Conservation (phyloP, 208 protist genomes). For the Trypanosoma theileri region DNA sequence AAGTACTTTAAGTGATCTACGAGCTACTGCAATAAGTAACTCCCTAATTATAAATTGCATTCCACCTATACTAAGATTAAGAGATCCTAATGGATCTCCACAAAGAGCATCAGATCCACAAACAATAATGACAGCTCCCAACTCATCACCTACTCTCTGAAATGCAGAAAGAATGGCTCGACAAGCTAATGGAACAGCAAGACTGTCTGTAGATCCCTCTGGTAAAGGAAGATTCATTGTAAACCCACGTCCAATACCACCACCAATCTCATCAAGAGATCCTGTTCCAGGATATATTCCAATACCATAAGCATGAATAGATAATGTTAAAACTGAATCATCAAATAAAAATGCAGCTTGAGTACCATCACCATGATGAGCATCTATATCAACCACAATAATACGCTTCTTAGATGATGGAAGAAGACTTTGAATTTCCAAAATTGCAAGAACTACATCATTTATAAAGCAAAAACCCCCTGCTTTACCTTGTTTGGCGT, state of each 20-base stretch:
- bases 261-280: slow-evolving; percentile 87
- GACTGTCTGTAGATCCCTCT: slow-evolving; percentile 82
- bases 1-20: slow-evolving; percentile 31
- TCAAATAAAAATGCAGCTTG: slow-evolving; percentile 97
- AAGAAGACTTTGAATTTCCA: slow-evolving; percentile 93
- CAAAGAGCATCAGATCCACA: slow-evolving; percentile 96
- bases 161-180: slow-evolving; percentile 75
- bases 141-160: slow-evolving; percentile 63
- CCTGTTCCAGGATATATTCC: slow-evolving; percentile 95
- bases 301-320: slow-evolving; percentile 96
- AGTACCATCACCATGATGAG: slow-evolving; percentile 99
- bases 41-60: slow-evolving; percentile 38
- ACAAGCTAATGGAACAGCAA: slow-evolving; percentile 76
- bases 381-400: slow-evolving; percentile 98
- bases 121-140: slow-evolving; percentile 95
- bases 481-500: slow-evolving; percentile 84
- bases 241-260: slow-evolving; percentile 80
- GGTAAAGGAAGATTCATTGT: slow-evolving; percentile 92
- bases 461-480: slow-evolving; percentile 99
- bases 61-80: slow-evolving; percentile 88
- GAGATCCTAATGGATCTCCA: slow-evolving; percentile 93
- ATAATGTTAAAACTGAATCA: slow-evolving; percentile 96
- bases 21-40: slow-evolving; percentile 28
- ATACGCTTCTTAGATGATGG: slow-evolving; percentile 66
- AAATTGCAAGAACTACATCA: slow-evolving; percentile 98